phyloP scores from a whole-genome alignment of 73 alveolate species.

The Tetrahymena elliotti region DNA sequence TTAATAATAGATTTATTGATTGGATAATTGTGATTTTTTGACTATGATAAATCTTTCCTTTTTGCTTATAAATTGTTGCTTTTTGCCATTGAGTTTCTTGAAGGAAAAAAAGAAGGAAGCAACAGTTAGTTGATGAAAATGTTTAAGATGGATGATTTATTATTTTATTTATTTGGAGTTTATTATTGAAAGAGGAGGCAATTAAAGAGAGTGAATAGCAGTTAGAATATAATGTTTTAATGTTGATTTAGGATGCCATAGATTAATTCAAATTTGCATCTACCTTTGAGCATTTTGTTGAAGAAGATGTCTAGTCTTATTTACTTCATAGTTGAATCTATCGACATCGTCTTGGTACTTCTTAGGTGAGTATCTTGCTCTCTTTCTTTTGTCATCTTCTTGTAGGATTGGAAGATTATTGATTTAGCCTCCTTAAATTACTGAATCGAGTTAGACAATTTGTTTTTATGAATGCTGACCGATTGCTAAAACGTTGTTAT shows the following conservation, averaged over 20 bases:
- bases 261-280: background rate
- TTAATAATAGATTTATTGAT: too few relatives aligned
- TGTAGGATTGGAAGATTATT: background rate
- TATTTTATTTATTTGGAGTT: background rate
- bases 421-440: background rate
- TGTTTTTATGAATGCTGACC: background rate
- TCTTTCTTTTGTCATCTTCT: background rate
- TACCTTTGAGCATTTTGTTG: background rate
- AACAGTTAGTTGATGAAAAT: too few relatives aligned
- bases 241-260: background rate
- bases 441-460: background rate
- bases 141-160: too few relatives aligned
- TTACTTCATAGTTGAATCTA: background rate
- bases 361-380: background rate
- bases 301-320: background rate
- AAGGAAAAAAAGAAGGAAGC: background rate
- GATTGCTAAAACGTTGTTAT: background rate
- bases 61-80: too few relatives aligned
- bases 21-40: too few relatives aligned
- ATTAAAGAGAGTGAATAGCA: background rate
- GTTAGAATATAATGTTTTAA: background rate
- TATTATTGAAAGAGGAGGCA: background rate
- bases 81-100: too few relatives aligned
- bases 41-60: too few relatives aligned
- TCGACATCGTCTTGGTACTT: background rate